phyloP scores from a whole-genome alignment of 129 eudicot species.

The Flaveria sonorensis region DNA sequence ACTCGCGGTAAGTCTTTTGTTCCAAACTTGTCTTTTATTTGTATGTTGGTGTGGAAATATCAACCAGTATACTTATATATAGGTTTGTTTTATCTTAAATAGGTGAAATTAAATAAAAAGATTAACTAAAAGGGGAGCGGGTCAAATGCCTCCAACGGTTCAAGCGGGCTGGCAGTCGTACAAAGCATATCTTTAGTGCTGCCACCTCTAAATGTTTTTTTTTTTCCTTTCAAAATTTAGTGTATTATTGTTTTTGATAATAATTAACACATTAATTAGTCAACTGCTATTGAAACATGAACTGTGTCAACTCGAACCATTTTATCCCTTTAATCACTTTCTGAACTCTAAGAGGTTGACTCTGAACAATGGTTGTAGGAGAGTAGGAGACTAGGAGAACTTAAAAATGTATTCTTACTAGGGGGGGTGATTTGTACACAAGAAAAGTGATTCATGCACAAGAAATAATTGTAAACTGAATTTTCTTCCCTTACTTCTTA shows the following conservation, averaged over 20 bases:
- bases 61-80: background rate
- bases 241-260: background rate
- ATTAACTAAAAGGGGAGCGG: background rate
- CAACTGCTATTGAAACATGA: background rate
- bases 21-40: background rate
- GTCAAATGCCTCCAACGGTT: background rate
- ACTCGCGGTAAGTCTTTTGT: constrained; percentile 52
- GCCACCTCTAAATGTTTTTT: background rate
- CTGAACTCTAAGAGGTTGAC: background rate
- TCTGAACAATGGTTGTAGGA: background rate
- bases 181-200: background rate
- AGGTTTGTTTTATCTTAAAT: background rate
- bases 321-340: background rate
- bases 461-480: background rate
- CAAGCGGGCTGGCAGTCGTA: background rate
- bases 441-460: background rate
- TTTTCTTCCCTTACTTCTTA: background rate
- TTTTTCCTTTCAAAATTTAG: background rate
- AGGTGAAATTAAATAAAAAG: background rate
- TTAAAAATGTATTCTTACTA: background rate
- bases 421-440: background rate
- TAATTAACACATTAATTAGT: background rate
- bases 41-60: background rate
- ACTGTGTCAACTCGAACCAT: background rate
- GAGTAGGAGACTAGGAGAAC: background rate